phyloP scores from a whole-genome alignment of 139 green algal species.

The Chlorella sp. region DNA sequence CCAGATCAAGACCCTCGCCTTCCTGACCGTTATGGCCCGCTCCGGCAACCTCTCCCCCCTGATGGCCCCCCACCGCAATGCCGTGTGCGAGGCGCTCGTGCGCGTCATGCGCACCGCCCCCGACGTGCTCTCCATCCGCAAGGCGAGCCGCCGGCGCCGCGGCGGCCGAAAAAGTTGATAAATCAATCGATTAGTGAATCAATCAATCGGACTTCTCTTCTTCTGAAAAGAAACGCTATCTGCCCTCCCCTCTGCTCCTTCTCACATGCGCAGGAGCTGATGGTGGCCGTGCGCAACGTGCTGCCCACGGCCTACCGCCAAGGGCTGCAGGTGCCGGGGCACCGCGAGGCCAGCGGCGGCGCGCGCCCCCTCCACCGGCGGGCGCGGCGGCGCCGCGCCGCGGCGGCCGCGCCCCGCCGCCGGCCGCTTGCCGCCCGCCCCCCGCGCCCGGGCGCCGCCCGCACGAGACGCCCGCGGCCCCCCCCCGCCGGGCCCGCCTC shows the following conservation, averaged over 20 bases:
- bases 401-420: no score
- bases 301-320: constrained; percentile 68
- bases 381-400: no score
- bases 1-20: constrained; percentile 67
- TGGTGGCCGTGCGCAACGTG: constrained; percentile 74
- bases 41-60: constrained; percentile 20
- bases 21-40: constrained; percentile 52
- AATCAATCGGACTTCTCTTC: no score
- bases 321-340: no score
- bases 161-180: background rate
- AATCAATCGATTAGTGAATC: no score
- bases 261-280: constrained; percentile 63
- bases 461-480: no score
- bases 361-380: no score
- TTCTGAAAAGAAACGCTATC: background rate
- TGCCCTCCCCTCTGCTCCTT: background rate
- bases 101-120: constrained; percentile 54
- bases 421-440: no score
- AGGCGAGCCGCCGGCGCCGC: constrained; percentile 26
- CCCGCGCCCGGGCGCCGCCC: no score
- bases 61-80: constrained; percentile 29
- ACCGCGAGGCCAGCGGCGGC: no score
- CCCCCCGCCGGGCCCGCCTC: no score
- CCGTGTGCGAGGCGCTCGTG: constrained; percentile 42
- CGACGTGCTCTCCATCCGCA: constrained; percentile 69